Conservation (phyloP, 495 filamentous ascomycete species). For the Xylaria curta region DNA sequence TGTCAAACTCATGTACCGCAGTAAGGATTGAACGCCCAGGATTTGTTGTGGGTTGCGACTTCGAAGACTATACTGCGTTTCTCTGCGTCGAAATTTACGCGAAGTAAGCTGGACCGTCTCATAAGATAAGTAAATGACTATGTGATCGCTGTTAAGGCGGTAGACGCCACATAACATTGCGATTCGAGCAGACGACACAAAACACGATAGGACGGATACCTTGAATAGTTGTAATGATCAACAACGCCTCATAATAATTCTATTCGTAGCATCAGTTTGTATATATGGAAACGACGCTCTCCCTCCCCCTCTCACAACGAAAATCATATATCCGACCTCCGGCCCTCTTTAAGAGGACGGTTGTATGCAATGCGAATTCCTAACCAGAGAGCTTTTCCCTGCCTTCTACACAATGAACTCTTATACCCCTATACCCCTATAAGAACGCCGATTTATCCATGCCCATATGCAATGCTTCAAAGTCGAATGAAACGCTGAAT, state of each 20-base stretch:
- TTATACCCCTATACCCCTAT: not conserved
- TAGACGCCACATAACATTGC: too few species aligned
- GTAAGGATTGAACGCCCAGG: too few species aligned
- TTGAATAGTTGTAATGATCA: not conserved
- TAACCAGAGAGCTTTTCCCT: not conserved
- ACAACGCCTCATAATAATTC: not conserved
- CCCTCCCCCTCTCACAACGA: not conserved
- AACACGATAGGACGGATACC: too few species aligned
- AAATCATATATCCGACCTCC: not conserved
- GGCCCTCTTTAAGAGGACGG: not conserved
- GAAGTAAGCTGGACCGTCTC: too few species aligned
- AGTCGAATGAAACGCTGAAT: not conserved
- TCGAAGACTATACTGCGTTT: too few species aligned
- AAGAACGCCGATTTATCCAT: not conserved
- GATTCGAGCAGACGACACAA: too few species aligned
- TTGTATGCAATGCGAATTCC: slow-evolving; percentile 11
- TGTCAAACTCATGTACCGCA: too few species aligned
- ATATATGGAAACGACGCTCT: not conserved
- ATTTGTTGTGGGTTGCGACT: too few species aligned
- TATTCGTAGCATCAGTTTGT: not conserved
- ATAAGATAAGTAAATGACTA: too few species aligned
- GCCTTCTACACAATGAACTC: not conserved
- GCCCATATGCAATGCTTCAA: not conserved
- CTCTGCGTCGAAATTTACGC: too few species aligned
- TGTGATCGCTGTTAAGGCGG: too few species aligned